Percentiles rank a stretch among this genome's conserved stretches.
Evolutionary conservation across 331 rosid species (phyloP).

Genomic region (Quercus lobata): DNA sequence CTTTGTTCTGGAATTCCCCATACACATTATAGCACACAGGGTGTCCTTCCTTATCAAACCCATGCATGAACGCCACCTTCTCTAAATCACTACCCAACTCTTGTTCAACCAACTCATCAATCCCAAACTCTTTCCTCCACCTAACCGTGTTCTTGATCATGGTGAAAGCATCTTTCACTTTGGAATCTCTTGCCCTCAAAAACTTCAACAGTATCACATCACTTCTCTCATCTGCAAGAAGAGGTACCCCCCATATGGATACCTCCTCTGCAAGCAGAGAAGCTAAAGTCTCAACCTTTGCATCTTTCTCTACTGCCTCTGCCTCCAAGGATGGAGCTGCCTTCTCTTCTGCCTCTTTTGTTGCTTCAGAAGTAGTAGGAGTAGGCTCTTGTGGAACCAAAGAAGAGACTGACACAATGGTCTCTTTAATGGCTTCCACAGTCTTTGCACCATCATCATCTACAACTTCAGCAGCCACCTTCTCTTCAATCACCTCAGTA

Average conservation of each 20-base stretch:
- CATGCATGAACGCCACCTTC: constrained; percentile 59
- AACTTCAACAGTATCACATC: constrained; percentile 67
- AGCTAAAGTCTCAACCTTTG: constrained; percentile 12
- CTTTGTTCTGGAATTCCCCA: constrained; percentile 61
- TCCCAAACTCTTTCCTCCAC: constrained; percentile 62
- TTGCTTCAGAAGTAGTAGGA: constrained; percentile 8
- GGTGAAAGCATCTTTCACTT: constrained; percentile 58
- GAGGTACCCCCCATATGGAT: constrained; percentile 69
- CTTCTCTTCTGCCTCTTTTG: constrained; percentile 11
- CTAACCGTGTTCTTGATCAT: constrained; percentile 69
- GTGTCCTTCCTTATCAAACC: constrained; percentile 68
- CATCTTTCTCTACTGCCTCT: constrained; percentile 22
- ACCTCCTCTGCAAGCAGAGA: constrained; percentile 39
- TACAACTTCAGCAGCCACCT: constrained; percentile 2
- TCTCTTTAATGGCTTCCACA: constrained; percentile 46
- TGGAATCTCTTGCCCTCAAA: constrained; percentile 71
- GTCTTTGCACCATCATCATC: constrained; percentile 52
- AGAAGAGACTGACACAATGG: constrained; percentile 41
- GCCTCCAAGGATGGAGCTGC: constrained; percentile 2
- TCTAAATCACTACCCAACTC: constrained; percentile 40
- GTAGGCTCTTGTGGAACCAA: constrained; percentile 25
- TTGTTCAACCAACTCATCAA: constrained; percentile 54
- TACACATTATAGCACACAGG: constrained; percentile 76
- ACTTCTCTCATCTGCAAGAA: constrained; percentile 59
- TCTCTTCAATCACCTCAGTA: constrained; percentile 21